Conservation (phyloP, 495 filamentous ascomycete species). For the Penicillium mononematosum region DNA sequence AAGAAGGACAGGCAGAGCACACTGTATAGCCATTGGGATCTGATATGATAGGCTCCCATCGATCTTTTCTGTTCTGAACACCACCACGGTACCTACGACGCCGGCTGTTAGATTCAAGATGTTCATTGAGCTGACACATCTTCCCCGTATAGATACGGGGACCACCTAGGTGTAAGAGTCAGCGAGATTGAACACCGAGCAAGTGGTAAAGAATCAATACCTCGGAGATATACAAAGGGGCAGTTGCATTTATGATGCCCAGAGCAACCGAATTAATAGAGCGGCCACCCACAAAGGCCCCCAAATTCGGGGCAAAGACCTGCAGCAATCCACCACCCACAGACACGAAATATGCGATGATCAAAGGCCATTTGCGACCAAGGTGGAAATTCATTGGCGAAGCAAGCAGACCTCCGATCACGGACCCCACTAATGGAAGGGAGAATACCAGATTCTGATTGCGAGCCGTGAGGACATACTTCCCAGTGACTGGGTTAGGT, state of each 20-base stretch:
- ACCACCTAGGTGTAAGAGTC: constrained; percentile 23
- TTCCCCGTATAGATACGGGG: constrained; percentile 37
- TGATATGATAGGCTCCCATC: constrained; percentile 27
- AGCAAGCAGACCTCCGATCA: constrained; percentile 34
- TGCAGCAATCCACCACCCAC: constrained; percentile 39
- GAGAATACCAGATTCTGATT: constrained; percentile 42
- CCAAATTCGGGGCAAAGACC: constrained; percentile 37
- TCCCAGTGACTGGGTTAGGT: constrained; percentile 26
- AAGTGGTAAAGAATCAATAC: constrained; percentile 11
- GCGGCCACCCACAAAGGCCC: constrained; percentile 36
- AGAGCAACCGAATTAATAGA: constrained; percentile 35
- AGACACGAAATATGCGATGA: constrained; percentile 35
- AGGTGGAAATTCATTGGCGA: constrained; percentile 36
- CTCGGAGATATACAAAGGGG: constrained; percentile 41
- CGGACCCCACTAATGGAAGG: constrained; percentile 35
- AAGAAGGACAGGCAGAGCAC: constrained; percentile 31
- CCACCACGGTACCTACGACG: constrained; percentile 36
- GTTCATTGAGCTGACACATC: constrained; percentile 38
- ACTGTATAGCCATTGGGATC: constrained; percentile 39
- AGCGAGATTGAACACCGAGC: neutral
- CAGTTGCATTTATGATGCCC: constrained; percentile 37
- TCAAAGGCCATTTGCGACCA: constrained; percentile 39
- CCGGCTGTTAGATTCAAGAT: constrained; percentile 38
- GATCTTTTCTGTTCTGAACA: constrained; percentile 31
- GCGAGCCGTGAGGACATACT: constrained; percentile 33